These are phyloP conservation scores for Botrytis fragariae DNA, from an alignment of 2,329 filamentous ascomycete genomes.

Conservation along the genomic window DNA sequence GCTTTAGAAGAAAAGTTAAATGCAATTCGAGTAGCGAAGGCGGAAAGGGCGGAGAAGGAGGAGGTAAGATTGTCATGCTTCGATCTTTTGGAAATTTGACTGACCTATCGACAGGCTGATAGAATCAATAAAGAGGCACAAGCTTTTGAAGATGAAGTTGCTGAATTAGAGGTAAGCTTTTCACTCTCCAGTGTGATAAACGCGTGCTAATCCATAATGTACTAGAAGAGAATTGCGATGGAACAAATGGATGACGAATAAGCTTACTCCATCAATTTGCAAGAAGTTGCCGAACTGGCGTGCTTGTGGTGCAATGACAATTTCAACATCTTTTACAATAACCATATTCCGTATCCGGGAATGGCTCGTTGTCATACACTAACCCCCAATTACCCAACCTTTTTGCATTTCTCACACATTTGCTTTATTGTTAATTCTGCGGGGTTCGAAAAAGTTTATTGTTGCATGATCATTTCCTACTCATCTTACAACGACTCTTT, in stretches of 20 bases:
- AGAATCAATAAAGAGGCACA: slow-evolving; percentile 14
- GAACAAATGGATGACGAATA: not conserved
- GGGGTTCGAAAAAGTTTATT: not conserved
- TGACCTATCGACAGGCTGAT: slow-evolving; percentile 10
- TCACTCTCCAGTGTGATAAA: not conserved
- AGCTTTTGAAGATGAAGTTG: slow-evolving; percentile 21
- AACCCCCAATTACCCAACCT: not conserved
- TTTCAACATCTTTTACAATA: not conserved
- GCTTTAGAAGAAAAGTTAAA: slow-evolving; percentile 16
- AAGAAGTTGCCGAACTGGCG: not conserved
- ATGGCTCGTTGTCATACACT: not conserved
- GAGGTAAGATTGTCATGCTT: not conserved
- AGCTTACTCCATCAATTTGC: not conserved
- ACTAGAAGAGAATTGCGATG: not conserved
- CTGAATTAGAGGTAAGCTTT: slow-evolving; percentile 20
- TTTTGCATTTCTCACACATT: not conserved
- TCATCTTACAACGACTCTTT: not conserved
- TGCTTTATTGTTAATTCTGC: not conserved
- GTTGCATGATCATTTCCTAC: not conserved
- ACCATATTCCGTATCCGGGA: not conserved
- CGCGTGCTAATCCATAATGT: not conserved
- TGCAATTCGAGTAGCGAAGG: not conserved
- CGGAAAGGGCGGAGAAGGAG: not conserved
- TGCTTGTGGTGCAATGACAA: not conserved
- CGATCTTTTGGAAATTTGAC: not conserved